Percentiles rank a stretch among this genome's conserved stretches.
These are phyloP conservation scores for Tolypocladium tropicale DNA, from an alignment of 2,329 filamentous ascomycete species.

Conservation along the genomic window DNA sequence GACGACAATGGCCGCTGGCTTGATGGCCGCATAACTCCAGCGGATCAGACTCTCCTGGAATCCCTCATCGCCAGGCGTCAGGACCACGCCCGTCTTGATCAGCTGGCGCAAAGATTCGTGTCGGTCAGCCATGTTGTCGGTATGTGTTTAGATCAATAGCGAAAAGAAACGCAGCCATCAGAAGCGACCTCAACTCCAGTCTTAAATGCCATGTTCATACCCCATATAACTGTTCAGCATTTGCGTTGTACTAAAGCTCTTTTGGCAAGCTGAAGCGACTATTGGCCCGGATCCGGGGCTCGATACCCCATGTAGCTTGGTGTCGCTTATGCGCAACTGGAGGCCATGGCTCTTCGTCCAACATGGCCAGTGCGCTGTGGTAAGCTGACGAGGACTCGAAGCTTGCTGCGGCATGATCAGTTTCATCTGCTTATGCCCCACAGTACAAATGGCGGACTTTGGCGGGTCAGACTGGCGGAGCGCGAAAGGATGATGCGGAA, in stretches of 20 bases:
- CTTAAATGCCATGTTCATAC: neutral
- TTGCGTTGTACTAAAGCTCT: neutral
- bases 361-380: neutral
- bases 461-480: neutral
- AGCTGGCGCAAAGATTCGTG: constrained; percentile 8
- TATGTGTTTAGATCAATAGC: neutral
- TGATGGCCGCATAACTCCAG: constrained; percentile 26
- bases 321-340: neutral
- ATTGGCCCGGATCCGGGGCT: neutral
- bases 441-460: neutral
- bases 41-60: constrained; percentile 23
- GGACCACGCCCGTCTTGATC: constrained; percentile 15
- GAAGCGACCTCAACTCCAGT: neutral
- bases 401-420: neutral
- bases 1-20: constrained; percentile 31
- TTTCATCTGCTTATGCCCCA: neutral
- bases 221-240: neutral
- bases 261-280: neutral
- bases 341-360: neutral
- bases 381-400: neutral
- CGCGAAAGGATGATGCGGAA: no score
- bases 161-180: neutral
- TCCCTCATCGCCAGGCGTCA: constrained; percentile 20
- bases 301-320: neutral
- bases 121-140: neutral